Conservation (phyloP, 2,329 filamentous ascomycete genomes). For the Botrytis fabae region DNA sequence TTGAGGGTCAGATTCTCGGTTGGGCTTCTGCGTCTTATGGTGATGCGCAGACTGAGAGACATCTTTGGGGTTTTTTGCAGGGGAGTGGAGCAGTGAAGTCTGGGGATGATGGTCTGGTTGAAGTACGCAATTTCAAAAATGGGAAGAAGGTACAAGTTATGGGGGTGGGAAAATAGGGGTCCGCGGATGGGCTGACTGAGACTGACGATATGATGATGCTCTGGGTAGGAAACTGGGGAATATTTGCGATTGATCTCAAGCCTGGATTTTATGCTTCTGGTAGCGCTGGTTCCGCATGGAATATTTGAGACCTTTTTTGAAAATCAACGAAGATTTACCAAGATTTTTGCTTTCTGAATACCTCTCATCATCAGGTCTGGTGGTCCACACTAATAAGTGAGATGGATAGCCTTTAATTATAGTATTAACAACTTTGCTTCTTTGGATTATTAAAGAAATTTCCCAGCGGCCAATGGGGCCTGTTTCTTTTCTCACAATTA, state of each 20-base stretch:
- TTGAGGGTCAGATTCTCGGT: not conserved
- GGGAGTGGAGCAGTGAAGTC: not conserved
- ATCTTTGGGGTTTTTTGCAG: not conserved
- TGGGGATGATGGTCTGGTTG: not conserved
- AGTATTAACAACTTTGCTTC: fast-evolving
- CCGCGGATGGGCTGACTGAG: not conserved
- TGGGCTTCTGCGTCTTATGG: not conserved
- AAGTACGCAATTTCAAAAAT: not conserved
- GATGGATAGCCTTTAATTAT: no score
- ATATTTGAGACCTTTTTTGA: not conserved
- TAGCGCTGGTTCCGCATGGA: fast-evolving
- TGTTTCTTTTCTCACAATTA: not conserved
- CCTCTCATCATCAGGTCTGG: not conserved
- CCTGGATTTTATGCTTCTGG: not conserved
- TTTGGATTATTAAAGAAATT: fast-evolving
- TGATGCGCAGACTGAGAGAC: not conserved
- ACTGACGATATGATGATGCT: not conserved
- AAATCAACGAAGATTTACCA: not conserved
- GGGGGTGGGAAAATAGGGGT: no score
- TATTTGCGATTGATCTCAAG: not conserved
- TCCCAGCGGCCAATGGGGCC: fast-evolving
- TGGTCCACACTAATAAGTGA: not conserved
- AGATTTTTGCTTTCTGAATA: not conserved
- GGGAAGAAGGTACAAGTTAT: not conserved
- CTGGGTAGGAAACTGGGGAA: not conserved